phyloP scores from a whole-genome alignment of 2,329 filamentous ascomycete species.

The Bertia moriformis region DNA sequence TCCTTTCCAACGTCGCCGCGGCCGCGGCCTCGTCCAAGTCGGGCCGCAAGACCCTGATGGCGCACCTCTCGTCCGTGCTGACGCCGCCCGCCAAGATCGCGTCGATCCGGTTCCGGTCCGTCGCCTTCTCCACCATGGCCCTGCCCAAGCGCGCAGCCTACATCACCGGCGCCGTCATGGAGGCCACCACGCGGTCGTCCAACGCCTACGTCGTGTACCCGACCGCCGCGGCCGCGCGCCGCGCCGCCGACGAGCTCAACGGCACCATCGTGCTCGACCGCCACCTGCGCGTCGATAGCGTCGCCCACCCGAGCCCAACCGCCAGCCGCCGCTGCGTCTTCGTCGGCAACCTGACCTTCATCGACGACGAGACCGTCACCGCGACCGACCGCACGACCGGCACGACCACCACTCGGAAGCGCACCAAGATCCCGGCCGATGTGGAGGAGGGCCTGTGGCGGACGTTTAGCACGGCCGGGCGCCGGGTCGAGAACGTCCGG shows the following conservation, averaged over 20 bases:
- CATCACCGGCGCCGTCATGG: slow-evolving; percentile 80
- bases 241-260: slow-evolving; percentile 66
- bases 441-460: slow-evolving; percentile 87
- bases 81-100: slow-evolving; percentile 58
- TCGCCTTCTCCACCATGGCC: slow-evolving; percentile 61
- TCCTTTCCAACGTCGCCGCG: slow-evolving; percentile 79
- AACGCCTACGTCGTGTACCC: slow-evolving; percentile 91
- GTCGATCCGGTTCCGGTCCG: slow-evolving; percentile 86
- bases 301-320: slow-evolving; percentile 70
- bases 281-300: slow-evolving; percentile 78
- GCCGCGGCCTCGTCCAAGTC: slow-evolving; percentile 70
- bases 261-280: slow-evolving; percentile 71
- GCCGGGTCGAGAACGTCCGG: slow-evolving; percentile 81
- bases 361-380: slow-evolving; percentile 72
- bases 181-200: slow-evolving; percentile 77
- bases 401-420: slow-evolving; percentile 57
- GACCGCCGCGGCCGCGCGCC: slow-evolving; percentile 58
- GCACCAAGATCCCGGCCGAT: slow-evolving; percentile 63
- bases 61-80: slow-evolving; percentile 67
- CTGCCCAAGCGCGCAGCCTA: slow-evolving; percentile 90
- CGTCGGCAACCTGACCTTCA: slow-evolving; percentile 88
- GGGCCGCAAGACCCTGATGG: slow-evolving; percentile 62
- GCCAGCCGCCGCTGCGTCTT: slow-evolving; percentile 89
- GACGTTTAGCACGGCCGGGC: slow-evolving; percentile 57
- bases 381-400: slow-evolving; percentile 50